phyloP scores from a whole-genome alignment of 192 early-diverging fungal genomes.

The Cetraspora pellucida region DNA sequence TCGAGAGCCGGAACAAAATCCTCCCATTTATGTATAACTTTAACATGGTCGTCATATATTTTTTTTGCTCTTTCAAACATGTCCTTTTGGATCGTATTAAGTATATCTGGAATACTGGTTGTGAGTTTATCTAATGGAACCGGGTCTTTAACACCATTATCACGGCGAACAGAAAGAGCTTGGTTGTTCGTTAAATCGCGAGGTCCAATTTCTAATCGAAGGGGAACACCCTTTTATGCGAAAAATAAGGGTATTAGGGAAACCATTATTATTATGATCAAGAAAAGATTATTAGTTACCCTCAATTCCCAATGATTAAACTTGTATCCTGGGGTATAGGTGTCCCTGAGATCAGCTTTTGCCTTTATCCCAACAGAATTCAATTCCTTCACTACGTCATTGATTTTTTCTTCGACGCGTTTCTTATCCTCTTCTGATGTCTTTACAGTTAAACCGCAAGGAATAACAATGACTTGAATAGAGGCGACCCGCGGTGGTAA shows the following conservation, averaged over 20 bases:
- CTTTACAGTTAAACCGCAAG: slow-evolving; percentile 91
- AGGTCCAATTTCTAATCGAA: slow-evolving; percentile 96
- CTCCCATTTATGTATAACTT: slow-evolving; percentile 85
- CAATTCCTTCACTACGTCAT: slow-evolving; percentile 68
- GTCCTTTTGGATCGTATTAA: slow-evolving; percentile 82
- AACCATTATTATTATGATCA: slow-evolving; percentile 1
- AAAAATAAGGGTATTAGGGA: slow-evolving; percentile 16
- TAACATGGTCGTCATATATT: slow-evolving; percentile 72
- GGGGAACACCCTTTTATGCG: slow-evolving; percentile 82
- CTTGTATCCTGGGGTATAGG: slow-evolving; percentile 94
- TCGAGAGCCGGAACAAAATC: slow-evolving; percentile 92
- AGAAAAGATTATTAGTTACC: slow-evolving; percentile 41
- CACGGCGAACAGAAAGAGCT: slow-evolving; percentile 80
- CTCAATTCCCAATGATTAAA: slow-evolving; percentile 99
- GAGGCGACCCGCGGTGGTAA: slow-evolving; percentile 91
- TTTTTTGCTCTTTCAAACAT: slow-evolving; percentile 88
- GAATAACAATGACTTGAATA: slow-evolving; percentile 90
- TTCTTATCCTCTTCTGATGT: slow-evolving; percentile 74
- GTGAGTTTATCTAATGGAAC: slow-evolving; percentile 66
- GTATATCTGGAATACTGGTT: slow-evolving; percentile 56
- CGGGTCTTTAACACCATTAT: slow-evolving; percentile 66
- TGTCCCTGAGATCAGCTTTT: slow-evolving; percentile 78
- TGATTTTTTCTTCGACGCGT: slow-evolving; percentile 66
- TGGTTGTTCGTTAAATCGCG: slow-evolving; percentile 87
- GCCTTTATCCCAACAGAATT: slow-evolving; percentile 74